Percentiles rank a stretch among this genome's conserved stretches.
These are phyloP conservation scores for Candida berthetii DNA, from an alignment of 805 yeast species.

Conservation along the genomic window DNA sequence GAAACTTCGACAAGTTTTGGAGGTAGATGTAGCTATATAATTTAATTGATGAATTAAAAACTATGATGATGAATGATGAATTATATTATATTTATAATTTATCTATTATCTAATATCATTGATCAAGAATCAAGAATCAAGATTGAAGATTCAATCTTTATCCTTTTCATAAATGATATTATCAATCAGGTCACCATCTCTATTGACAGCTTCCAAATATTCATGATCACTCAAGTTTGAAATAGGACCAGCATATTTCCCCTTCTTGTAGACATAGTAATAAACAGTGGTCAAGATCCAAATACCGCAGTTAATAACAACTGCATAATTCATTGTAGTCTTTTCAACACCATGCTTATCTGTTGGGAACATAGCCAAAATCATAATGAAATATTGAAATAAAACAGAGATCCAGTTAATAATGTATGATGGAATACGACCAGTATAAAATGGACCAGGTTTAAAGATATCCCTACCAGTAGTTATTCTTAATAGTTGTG, in stretches of 20 bases:
- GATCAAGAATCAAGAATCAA: too few species aligned
- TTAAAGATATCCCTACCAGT: constrained; percentile 42
- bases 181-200: too few species aligned
- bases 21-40: too few species aligned
- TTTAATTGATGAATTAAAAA: too few species aligned
- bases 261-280: constrained; percentile 45
- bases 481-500: constrained; percentile 32
- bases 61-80: too few species aligned
- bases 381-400: constrained; percentile 48
- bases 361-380: constrained; percentile 57
- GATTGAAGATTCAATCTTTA: too few species aligned
- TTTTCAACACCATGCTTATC: constrained; percentile 24
- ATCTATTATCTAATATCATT: too few species aligned
- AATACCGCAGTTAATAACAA: constrained; percentile 55
- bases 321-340: constrained; percentile 64
- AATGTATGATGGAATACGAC: constrained; percentile 37
- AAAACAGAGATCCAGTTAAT: constrained; percentile 40
- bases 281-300: constrained; percentile 51
- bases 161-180: too few species aligned
- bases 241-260: constrained; percentile 52
- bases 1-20: too few species aligned
- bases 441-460: constrained; percentile 67
- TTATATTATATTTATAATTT: too few species aligned
- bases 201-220: too few species aligned
- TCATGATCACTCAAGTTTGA: constrained; percentile 25